These are phyloP conservation scores for Kodamaea arcana DNA, from an alignment of 1,139 yeast species.

Conservation along the genomic window DNA sequence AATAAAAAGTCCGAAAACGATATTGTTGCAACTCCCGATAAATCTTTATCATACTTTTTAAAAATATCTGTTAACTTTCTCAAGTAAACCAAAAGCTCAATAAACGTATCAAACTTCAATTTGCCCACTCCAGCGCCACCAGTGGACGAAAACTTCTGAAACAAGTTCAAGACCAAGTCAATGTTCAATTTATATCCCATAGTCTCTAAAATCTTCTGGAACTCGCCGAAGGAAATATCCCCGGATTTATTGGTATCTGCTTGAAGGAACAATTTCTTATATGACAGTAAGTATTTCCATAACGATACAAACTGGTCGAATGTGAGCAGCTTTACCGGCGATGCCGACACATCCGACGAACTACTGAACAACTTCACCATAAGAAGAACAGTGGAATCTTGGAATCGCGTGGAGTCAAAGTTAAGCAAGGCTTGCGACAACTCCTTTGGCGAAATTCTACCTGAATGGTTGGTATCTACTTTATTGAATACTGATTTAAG, in stretches of 20 bases:
- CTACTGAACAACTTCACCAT: slow-evolving; percentile 63
- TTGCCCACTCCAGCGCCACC: slow-evolving; percentile 43
- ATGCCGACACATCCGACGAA: slow-evolving; percentile 36
- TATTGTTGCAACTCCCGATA: slow-evolving; percentile 74
- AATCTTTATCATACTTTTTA: slow-evolving; percentile 70
- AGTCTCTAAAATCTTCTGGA: slow-evolving; percentile 60
- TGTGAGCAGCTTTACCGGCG: slow-evolving; percentile 36
- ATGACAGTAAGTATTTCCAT: slow-evolving; percentile 71
- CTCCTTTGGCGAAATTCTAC: slow-evolving; percentile 56
- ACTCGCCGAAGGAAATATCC: slow-evolving; percentile 64
- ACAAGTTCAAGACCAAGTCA: slow-evolving; percentile 58
- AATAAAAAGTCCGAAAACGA: slow-evolving; percentile 75
- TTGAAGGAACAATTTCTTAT: slow-evolving; percentile 61
- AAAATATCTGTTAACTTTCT: slow-evolving; percentile 75
- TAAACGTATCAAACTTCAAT: slow-evolving; percentile 77
- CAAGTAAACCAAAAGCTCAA: slow-evolving; percentile 73
- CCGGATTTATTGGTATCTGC: slow-evolving; percentile 62
- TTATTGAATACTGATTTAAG: slow-evolving; percentile 52
- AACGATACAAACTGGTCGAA: slow-evolving; percentile 68
- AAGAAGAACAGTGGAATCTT: slow-evolving; percentile 56
- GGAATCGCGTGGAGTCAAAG: slow-evolving; percentile 62
- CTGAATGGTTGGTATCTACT: slow-evolving; percentile 53
- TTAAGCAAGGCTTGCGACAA: slow-evolving; percentile 60
- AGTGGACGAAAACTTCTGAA: slow-evolving; percentile 48
- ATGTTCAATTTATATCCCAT: slow-evolving; percentile 67